Evolutionary conservation across 2,329 filamentous ascomycete genomes (phyloP).

Genomic region (Colletotrichum eleusines): DNA sequence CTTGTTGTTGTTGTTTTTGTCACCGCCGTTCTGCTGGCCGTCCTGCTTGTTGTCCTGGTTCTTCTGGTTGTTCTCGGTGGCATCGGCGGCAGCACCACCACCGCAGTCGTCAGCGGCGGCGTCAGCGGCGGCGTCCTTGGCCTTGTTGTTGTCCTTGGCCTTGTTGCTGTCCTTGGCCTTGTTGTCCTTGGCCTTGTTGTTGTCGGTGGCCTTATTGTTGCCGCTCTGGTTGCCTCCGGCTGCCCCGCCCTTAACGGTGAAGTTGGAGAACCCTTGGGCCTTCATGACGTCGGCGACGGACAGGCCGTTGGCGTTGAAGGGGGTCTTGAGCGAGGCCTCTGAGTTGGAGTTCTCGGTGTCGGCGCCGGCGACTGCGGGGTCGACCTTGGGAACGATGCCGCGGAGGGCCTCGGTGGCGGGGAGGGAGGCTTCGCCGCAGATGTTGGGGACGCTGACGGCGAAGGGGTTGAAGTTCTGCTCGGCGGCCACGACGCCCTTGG

Average conservation of each 20-base stretch:
- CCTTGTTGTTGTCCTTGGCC: conserved; percentile 15
- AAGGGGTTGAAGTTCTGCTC: conserved; percentile 83
- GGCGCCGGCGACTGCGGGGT: conserved; percentile 70
- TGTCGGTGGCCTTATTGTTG: neutral
- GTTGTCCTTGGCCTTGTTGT: neutral
- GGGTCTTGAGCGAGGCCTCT: conserved; percentile 60
- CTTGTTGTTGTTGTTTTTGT: conserved; percentile 47
- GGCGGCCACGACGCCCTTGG: conserved; percentile 72
- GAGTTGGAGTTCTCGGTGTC: conserved; percentile 72
- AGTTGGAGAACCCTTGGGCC: conserved; percentile 73
- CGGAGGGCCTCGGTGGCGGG: conserved; percentile 71
- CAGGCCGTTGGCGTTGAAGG: conserved; percentile 70
- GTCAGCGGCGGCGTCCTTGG: neutral
- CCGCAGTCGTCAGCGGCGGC: conserved; percentile 14
- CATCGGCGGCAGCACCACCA: conserved; percentile 26
- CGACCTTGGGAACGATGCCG: conserved; percentile 75
- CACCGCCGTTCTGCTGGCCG: no score
- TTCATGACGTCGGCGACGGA: conserved; percentile 74
- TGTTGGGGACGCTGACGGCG: conserved; percentile 67
- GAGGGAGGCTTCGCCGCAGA: conserved; percentile 73
- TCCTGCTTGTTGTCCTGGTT: conserved; percentile 9
- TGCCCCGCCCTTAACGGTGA: conserved; percentile 60
- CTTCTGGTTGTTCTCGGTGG: conserved; percentile 40
- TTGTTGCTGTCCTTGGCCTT: conserved; percentile 2
- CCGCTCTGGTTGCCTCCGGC: conserved; percentile 37